A percentile compares a stretch with the other conserved stretches of the same genome.
Conservation (phyloP, 805 yeast genomes). For the Isabelozyma rhagii region DNA sequence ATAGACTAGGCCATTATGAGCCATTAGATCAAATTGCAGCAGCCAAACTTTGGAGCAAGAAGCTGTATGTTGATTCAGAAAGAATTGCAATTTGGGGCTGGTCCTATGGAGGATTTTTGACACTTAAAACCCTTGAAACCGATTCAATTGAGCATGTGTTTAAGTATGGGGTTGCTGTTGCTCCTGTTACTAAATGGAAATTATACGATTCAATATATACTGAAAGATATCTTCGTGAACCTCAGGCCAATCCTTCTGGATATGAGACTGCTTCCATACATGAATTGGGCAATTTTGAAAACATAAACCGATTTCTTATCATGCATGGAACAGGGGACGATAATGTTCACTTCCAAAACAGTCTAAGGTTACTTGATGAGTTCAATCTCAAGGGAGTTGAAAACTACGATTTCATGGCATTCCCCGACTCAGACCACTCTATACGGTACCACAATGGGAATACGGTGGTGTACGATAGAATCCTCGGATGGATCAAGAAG, state of each 20-base stretch:
- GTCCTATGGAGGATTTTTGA: constrained; percentile 82
- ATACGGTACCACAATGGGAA: constrained; percentile 73
- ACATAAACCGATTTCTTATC: constrained; percentile 56
- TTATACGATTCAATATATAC: constrained; percentile 77
- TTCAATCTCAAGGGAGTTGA: constrained; percentile 72
- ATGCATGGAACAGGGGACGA: constrained; percentile 86
- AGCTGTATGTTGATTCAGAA: constrained; percentile 57
- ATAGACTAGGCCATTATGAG: constrained; percentile 77
- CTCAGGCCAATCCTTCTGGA: constrained; percentile 46
- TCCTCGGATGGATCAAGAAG: constrained; percentile 12
- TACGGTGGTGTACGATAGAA: constrained; percentile 59
- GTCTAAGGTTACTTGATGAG: constrained; percentile 58
- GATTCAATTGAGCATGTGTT: constrained; percentile 57
- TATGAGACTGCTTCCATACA: constrained; percentile 46
- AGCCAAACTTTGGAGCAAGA: constrained; percentile 66
- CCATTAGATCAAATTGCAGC: constrained; percentile 84
- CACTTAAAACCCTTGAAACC: constrained; percentile 68
- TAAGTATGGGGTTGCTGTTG: constrained; percentile 77
- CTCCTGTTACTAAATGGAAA: constrained; percentile 81
- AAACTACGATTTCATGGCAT: constrained; percentile 75
- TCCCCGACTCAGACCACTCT: constrained; percentile 79
- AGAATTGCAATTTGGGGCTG: constrained; percentile 81
- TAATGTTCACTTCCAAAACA: constrained; percentile 76
- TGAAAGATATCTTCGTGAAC: constrained; percentile 68
- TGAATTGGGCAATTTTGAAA: constrained; percentile 42